A percentile compares a stretch with the other conserved stretches of the same genome.
Evolutionary conservation across 2,329 filamentous ascomycete genomes (phyloP).

Genomic region (Colletotrichum eremochloae): DNA sequence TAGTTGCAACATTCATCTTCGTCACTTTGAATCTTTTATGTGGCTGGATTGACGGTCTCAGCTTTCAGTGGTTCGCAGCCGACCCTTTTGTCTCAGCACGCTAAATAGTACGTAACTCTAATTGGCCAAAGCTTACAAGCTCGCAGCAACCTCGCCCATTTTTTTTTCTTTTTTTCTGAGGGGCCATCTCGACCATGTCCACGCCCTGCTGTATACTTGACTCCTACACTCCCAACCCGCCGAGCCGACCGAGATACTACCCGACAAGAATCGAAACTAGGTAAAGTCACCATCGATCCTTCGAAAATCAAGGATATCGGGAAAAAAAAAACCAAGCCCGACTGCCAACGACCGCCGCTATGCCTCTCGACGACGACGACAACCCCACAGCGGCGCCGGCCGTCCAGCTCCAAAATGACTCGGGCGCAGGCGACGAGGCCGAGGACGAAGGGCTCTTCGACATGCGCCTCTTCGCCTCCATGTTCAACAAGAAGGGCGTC

Average conservation of each 20-base stretch:
- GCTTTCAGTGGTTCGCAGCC: background rate
- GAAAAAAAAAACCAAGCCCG: background rate
- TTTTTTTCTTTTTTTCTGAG: background rate
- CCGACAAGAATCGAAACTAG: background rate
- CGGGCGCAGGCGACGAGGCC: constrained; percentile 64
- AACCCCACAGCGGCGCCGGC: constrained; percentile 46
- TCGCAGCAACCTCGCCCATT: constrained; percentile 5
- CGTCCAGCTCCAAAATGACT: constrained; percentile 45
- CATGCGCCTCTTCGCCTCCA: constrained; percentile 78
- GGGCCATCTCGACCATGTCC: constrained; percentile 19
- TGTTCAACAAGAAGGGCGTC: constrained; percentile 64
- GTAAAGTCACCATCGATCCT: background rate
- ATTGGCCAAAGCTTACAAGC: constrained; percentile 21
- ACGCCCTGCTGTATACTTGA: background rate
- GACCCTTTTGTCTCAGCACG: background rate
- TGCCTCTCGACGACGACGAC: constrained; percentile 60
- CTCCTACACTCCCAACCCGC: background rate
- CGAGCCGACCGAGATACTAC: background rate
- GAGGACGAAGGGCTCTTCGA: constrained; percentile 87
- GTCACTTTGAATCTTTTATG: background rate
- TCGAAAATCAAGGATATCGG: background rate
- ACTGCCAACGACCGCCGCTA: constrained; percentile 41
- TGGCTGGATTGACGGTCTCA: background rate
- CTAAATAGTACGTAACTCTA: background rate
- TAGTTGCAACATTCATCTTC: background rate